Percentiles rank a stretch among this genome's conserved stretches.
These are phyloP conservation scores for Whalleya microplaca DNA, from an alignment of 2,329 filamentous ascomycete species.

Conservation along the genomic window DNA sequence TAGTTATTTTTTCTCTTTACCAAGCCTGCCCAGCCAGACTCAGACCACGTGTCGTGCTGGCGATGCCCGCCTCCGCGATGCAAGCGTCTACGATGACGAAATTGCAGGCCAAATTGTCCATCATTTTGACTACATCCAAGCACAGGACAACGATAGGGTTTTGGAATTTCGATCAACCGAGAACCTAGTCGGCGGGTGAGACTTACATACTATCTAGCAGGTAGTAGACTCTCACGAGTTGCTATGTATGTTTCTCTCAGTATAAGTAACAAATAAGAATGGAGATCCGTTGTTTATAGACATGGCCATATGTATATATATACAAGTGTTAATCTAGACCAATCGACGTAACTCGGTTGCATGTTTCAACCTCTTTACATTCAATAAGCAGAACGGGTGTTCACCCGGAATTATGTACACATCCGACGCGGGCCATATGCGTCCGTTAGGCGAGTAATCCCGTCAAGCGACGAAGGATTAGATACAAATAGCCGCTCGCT, in stretches of 20 bases:
- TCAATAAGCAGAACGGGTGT: not conserved
- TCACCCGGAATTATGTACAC: not conserved
- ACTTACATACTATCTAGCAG: no score
- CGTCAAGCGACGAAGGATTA: conserved; percentile 21
- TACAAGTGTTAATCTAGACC: not conserved
- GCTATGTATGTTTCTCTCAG: not conserved
- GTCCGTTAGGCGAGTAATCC: not conserved
- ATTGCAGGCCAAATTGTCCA: not conserved
- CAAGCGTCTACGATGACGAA: not conserved
- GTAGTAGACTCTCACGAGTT: no score
- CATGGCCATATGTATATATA: not conserved
- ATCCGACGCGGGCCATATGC: not conserved
- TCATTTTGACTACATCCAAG: not conserved
- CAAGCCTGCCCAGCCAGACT: not conserved
- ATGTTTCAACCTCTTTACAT: not conserved
- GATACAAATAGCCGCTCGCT: conserved; percentile 19
- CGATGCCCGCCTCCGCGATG: not conserved
- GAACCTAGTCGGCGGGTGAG: not conserved
- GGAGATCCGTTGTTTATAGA: not conserved
- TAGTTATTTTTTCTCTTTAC: not conserved
- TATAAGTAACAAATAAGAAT: not conserved
- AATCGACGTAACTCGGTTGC: not conserved
- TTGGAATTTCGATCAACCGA: not conserved
- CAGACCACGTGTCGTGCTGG: conserved; percentile 3
- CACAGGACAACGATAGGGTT: not conserved